Conservation (phyloP, 306 rosid species). For the Pterocarpus macrocarpus region DNA sequence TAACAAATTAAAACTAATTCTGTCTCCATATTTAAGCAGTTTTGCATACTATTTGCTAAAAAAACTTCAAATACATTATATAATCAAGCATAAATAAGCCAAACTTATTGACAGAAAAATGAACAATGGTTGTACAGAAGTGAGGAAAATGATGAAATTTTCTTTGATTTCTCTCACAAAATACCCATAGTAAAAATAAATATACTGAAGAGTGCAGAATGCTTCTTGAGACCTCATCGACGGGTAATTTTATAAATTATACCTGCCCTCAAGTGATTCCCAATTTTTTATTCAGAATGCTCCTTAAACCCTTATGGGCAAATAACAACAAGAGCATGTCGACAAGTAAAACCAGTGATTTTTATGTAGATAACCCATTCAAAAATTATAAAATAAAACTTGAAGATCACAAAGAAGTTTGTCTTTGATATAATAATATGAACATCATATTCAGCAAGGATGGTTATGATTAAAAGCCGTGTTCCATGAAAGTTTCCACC, state of each 20-base stretch:
- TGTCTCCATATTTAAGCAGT: slow-evolving; percentile 15
- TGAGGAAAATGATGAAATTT: neutral
- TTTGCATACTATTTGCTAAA: slow-evolving; percentile 13
- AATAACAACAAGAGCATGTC: neutral
- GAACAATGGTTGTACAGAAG: slow-evolving; percentile 1
- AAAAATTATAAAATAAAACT: neutral
- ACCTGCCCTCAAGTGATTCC: slow-evolving; percentile 7
- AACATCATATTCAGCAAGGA: slow-evolving; percentile 13
- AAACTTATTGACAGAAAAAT: neutral
- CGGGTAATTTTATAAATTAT: neutral
- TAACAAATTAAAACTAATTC: neutral
- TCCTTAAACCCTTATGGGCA: neutral
- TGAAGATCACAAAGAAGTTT: neutral
- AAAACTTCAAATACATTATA: neutral
- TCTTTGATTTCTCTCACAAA: neutral
- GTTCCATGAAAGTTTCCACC: too few relatives aligned
- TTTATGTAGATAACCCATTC: neutral
- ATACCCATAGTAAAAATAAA: neutral
- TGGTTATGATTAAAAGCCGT: too few relatives aligned
- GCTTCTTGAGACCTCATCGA: neutral
- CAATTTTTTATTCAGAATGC: neutral
- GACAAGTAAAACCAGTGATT: neutral
- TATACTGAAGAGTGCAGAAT: neutral
- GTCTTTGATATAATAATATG: too few relatives aligned
- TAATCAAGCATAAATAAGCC: neutral